A percentile compares a stretch with the other conserved stretches of the same genome.
These are phyloP conservation scores for Phytophthora tentaculata DNA, from an alignment of 352 stramenopile genomes.

Conservation along the genomic window DNA sequence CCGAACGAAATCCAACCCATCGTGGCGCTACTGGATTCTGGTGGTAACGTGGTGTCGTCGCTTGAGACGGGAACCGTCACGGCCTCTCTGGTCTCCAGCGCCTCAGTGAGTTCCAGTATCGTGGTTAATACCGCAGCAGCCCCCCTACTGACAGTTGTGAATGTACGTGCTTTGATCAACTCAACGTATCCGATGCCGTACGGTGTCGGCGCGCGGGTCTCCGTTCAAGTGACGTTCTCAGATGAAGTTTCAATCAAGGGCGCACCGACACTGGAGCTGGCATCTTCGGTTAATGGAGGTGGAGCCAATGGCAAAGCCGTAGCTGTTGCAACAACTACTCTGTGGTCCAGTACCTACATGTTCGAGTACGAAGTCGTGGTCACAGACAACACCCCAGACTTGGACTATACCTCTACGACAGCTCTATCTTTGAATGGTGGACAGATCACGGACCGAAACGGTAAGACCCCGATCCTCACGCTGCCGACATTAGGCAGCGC, in stretches of 20 bases:
- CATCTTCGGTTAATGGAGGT: conserved; percentile 39
- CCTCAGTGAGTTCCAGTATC: conserved; percentile 61
- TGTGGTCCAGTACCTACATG: conserved; percentile 60
- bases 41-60: conserved; percentile 66
- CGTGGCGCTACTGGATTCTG: conserved; percentile 66
- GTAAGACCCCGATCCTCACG: conserved; percentile 56
- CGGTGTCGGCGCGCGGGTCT: conserved; percentile 66
- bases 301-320: conserved; percentile 55
- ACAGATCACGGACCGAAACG: conserved; percentile 74
- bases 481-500: conserved; percentile 52
- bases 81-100: conserved; percentile 67
- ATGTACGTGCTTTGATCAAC: conserved; percentile 50
- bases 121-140: conserved; percentile 66
- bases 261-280: conserved; percentile 58
- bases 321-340: conserved; percentile 53
- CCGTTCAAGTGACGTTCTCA: conserved; percentile 76
- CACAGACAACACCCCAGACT: conserved; percentile 54
- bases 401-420: conserved; percentile 71
- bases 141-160: conserved; percentile 50
- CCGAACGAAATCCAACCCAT: conserved; percentile 75
- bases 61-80: conserved; percentile 54
- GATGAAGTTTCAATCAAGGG: conserved; percentile 75
- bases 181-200: conserved; percentile 58
- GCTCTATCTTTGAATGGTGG: conserved; percentile 60
- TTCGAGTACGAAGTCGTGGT: conserved; percentile 77